These are phyloP conservation scores for Leccinum barrowsii DNA, from an alignment of 768 basidiomycete genomes.

Conservation along the genomic window DNA sequence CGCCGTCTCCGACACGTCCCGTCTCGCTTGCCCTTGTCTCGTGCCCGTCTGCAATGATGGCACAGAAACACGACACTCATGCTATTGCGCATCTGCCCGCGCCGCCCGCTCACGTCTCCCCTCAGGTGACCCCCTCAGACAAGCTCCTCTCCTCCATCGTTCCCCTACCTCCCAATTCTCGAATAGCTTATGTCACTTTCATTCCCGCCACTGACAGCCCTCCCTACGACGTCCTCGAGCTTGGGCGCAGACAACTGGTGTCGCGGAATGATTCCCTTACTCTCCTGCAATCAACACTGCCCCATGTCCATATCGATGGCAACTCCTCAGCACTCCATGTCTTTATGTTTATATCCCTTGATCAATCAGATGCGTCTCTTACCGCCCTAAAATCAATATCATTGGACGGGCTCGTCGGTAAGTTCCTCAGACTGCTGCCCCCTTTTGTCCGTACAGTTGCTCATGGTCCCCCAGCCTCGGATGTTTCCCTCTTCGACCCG, in stretches of 20 bases:
- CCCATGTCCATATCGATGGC: conserved; percentile 46
- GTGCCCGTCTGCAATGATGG: conserved; percentile 17
- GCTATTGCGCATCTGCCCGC: conserved; percentile 13
- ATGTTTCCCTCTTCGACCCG: conserved; percentile 44
- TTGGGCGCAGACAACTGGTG: conserved; percentile 49
- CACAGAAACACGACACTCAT: conserved; percentile 25
- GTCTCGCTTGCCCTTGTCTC: neutral
- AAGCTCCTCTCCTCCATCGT: conserved; percentile 46
- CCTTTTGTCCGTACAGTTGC: conserved; percentile 6
- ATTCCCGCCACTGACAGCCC: conserved; percentile 26
- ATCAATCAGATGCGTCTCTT: conserved; percentile 29
- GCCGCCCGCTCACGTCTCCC: conserved; percentile 15
- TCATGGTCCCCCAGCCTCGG: conserved; percentile 35
- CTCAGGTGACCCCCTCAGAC: conserved; percentile 35
- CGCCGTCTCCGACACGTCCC: conserved; percentile 1
- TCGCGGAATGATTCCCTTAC: conserved; percentile 34
- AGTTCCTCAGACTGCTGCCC: conserved; percentile 23
- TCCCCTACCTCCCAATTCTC: conserved; percentile 39
- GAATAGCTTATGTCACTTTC: conserved; percentile 47
- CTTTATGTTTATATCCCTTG: conserved; percentile 47
- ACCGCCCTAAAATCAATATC: conserved; percentile 35
- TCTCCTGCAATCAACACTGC: conserved; percentile 49
- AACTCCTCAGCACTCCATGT: conserved; percentile 49
- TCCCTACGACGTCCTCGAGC: conserved; percentile 47
- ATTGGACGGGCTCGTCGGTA: conserved; percentile 52